A percentile compares a stretch with the other conserved stretches of the same genome.
Conservation (phyloP, 306 rosid species). For the Prunus campanulata region DNA sequence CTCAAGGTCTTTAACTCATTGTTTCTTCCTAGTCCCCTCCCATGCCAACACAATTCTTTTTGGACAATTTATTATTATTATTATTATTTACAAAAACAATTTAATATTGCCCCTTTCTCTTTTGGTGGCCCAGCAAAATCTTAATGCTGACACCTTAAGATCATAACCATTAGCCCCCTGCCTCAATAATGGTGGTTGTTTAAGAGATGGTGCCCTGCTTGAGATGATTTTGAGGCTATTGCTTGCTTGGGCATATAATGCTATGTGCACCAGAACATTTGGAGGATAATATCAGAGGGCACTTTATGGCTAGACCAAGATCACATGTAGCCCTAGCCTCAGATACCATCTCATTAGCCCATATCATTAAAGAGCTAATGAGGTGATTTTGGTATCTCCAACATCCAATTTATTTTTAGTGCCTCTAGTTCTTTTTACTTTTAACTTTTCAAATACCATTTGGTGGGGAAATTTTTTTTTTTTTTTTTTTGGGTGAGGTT, state of each 20-base stretch:
- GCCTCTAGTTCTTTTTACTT: too few relatives aligned
- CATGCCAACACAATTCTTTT: constrained; percentile 18
- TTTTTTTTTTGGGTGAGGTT: too few relatives aligned
- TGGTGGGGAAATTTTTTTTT: too few relatives aligned
- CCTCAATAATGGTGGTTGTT: background rate
- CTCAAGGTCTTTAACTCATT: background rate
- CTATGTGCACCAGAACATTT: constrained; percentile 15
- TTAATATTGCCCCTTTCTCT: too few relatives aligned
- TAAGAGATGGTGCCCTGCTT: background rate
- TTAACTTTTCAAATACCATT: too few relatives aligned
- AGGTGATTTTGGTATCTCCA: background rate
- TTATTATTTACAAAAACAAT: too few relatives aligned
- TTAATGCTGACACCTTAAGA: constrained; percentile 6
- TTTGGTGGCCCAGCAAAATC: constrained; percentile 11
- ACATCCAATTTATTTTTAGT: too few relatives aligned
- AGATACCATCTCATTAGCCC: constrained; percentile 12
- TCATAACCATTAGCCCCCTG: background rate
- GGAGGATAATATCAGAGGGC: constrained; percentile 1
- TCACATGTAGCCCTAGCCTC: background rate
- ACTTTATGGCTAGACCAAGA: background rate
- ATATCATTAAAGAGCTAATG: constrained; percentile 10
- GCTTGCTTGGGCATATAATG: background rate
- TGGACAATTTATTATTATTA: constrained; percentile 3
- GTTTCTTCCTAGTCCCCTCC: constrained; percentile 24
- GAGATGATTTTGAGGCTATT: constrained; percentile 6